These are phyloP conservation scores for Urostyla sp. DNA, from an alignment of 73 alveolate species.

Conservation along the genomic window DNA sequence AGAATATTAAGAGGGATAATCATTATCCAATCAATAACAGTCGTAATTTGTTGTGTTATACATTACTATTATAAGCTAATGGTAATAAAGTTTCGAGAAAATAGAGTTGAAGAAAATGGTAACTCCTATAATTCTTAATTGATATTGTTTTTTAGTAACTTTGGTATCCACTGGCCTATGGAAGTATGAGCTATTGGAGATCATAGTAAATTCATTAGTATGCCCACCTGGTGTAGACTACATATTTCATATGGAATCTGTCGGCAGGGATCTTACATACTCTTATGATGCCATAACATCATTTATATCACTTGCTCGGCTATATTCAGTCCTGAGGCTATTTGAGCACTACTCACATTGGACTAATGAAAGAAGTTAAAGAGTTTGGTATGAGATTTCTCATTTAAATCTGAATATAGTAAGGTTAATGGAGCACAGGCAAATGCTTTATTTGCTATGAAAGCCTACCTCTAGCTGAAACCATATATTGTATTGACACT, in stretches of 20 bases:
- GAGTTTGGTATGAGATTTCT: constrained; percentile 47
- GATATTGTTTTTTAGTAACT: constrained; percentile 10
- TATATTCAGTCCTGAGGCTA: constrained; percentile 28
- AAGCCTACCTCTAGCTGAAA: constrained; percentile 61
- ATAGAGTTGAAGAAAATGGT: constrained; percentile 41
- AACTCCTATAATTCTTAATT: neutral
- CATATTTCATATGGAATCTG: constrained; percentile 24
- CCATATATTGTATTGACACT: constrained; percentile 47
- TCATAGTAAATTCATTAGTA: constrained; percentile 17
- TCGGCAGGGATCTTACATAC: constrained; percentile 27
- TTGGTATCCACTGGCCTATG: constrained; percentile 43
- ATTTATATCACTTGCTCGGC: constrained; percentile 40
- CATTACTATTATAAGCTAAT: constrained; percentile 37
- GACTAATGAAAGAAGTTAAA: constrained; percentile 52
- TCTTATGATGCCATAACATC: constrained; percentile 51
- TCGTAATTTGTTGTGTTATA: constrained; percentile 21
- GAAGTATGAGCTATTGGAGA: constrained; percentile 26
- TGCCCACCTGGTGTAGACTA: constrained; percentile 60
- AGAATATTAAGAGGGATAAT: constrained; percentile 18
- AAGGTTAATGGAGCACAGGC: constrained; percentile 62
- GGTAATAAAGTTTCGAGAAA: constrained; percentile 42
- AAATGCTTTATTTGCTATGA: constrained; percentile 55
- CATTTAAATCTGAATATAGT: neutral
- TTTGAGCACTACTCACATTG: constrained; percentile 57
- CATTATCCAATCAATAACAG: constrained; percentile 15